Percentiles rank a stretch among this genome's conserved stretches.
phyloP scores from a whole-genome alignment of 2,329 filamentous ascomycete genomes.

The Trichoderma harzianum region DNA sequence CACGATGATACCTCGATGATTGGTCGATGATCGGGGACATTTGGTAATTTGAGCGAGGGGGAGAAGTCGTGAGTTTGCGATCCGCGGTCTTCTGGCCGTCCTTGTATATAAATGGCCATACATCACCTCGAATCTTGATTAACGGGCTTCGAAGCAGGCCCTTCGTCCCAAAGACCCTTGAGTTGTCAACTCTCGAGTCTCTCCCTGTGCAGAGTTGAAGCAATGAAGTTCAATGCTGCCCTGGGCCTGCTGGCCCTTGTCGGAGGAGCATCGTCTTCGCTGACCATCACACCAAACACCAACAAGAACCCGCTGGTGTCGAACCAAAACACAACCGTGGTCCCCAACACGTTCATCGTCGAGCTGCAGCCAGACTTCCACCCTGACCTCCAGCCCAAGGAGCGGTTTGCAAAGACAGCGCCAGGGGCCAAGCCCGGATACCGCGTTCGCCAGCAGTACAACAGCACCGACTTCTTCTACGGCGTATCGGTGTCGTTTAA shows the following conservation, averaged over 20 bases:
- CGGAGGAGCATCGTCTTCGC: background rate
- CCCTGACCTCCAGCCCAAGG: background rate
- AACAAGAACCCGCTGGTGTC: background rate
- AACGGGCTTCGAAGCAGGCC: background rate
- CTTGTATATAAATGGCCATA: background rate
- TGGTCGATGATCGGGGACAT: background rate
- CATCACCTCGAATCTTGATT: background rate
- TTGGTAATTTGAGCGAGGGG: background rate
- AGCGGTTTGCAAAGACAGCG: background rate
- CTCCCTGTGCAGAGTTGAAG: background rate
- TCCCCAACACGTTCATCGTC: conserved; percentile 3
- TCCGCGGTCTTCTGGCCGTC: too few species aligned
- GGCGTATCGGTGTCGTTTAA: conserved; percentile 2
- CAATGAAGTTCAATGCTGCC: background rate
- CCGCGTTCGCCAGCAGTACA: conserved; percentile 1
- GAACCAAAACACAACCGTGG: background rate
- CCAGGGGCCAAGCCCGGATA: background rate
- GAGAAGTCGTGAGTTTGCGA: background rate
- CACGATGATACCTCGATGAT: background rate
- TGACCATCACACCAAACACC: background rate
- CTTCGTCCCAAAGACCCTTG: background rate
- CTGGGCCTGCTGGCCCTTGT: background rate
- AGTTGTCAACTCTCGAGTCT: background rate
- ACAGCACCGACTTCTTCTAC: background rate
- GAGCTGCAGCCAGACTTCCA: conserved; percentile 17